Percentiles rank a stretch among this genome's conserved stretches.
phyloP scores from a whole-genome alignment of 2,329 filamentous ascomycete genomes.

The Alternaria viburni region DNA sequence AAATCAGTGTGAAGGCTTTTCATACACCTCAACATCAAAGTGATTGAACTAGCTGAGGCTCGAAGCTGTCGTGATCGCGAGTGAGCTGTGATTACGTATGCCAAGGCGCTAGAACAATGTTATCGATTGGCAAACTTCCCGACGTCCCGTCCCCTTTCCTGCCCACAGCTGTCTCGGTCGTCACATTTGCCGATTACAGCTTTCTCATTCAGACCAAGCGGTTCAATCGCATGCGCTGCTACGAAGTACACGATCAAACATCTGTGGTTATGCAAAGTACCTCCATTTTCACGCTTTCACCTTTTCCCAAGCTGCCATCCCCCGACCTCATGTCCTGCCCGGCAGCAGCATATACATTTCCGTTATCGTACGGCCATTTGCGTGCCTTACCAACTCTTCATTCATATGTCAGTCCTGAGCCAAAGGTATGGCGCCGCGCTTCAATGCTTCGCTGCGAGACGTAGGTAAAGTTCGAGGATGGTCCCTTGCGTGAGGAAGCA shows the following conservation, averaged over 20 bases:
- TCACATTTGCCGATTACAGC: not conserved
- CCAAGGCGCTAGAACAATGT: not conserved
- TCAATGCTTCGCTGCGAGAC: not conserved
- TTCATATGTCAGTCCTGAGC: not conserved
- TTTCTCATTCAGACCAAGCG: not conserved
- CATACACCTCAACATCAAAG: not conserved
- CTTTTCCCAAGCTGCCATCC: not conserved
- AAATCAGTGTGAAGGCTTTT: not conserved
- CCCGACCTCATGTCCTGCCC: not conserved
- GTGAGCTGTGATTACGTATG: no score
- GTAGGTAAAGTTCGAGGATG: not conserved
- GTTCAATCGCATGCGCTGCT: not conserved
- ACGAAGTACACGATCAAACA: not conserved
- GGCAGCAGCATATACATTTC: not conserved
- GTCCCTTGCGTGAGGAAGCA: no score
- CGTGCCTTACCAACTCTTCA: not conserved
- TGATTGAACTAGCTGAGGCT: not conserved
- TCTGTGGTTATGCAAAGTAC: not conserved
- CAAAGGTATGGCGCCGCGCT: not conserved
- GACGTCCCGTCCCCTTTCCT: not conserved
- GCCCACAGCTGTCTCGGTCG: not conserved
- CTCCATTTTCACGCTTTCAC: not conserved
- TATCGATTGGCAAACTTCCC: not conserved
- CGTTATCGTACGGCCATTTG: not conserved
- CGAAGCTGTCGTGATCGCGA: not conserved